A percentile compares a stretch with the other conserved stretches of the same genome.
phyloP scores from a whole-genome alignment of 1,139 yeast genomes.

The Sugiyamaella sp. region DNA sequence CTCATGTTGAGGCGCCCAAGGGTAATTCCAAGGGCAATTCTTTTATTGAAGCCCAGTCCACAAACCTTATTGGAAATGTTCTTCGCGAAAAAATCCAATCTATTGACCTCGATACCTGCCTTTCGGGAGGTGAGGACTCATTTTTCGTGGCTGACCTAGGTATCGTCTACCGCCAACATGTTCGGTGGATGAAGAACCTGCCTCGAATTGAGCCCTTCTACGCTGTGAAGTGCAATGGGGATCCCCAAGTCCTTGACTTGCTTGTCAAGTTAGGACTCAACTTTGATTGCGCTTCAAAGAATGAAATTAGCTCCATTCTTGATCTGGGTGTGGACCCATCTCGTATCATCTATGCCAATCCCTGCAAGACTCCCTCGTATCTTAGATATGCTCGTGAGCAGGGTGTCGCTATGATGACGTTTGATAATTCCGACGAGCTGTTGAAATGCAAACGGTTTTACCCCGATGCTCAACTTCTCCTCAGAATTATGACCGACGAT shows the following conservation, averaged over 20 bases:
- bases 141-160: constrained; percentile 89
- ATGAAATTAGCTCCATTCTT: constrained; percentile 73
- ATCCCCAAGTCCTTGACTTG: constrained; percentile 57
- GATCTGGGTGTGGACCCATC: constrained; percentile 62
- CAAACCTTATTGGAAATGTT: constrained; percentile 34
- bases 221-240: constrained; percentile 94
- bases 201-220: constrained; percentile 83
- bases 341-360: constrained; percentile 87
- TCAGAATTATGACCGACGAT: constrained; percentile 90
- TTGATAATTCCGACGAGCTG: constrained; percentile 86
- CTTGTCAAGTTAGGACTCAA: constrained; percentile 68
- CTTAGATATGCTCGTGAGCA: constrained; percentile 65
- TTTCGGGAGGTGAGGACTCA: constrained; percentile 80
- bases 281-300: constrained; percentile 92
- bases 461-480: constrained; percentile 68
- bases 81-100: constrained; percentile 35
- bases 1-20: constrained; percentile 6
- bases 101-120: constrained; percentile 64
- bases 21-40: constrained; percentile 9
- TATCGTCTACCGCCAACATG: constrained; percentile 61
- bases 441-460: constrained; percentile 68
- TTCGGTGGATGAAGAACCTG: constrained; percentile 62
- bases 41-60: constrained; percentile 21
- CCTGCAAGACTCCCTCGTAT: constrained; percentile 85
- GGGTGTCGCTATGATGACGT: constrained; percentile 74